Conservation (phyloP, 306 rosid genomes). For the Senna siamea region DNA sequence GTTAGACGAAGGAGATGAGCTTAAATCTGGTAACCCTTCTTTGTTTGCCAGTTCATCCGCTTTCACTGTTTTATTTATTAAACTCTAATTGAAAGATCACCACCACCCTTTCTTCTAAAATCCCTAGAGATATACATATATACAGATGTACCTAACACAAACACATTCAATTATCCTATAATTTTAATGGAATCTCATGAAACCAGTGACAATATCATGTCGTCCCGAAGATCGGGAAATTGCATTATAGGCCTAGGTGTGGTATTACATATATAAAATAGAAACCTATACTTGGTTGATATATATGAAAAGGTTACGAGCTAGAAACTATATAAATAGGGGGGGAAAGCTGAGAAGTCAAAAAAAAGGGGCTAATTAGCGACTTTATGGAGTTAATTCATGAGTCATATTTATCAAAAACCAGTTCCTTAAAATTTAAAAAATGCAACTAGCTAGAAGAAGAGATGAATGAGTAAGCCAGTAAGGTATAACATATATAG, state of each 20-base stretch:
- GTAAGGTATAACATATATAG: too few relatives aligned
- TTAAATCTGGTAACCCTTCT: background rate
- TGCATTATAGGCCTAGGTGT: background rate
- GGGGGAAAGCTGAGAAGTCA: too few relatives aligned
- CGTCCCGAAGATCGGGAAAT: background rate
- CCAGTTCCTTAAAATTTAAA: too few relatives aligned
- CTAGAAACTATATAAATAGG: too few relatives aligned
- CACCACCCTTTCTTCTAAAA: conserved; percentile 10
- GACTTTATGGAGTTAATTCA: too few relatives aligned
- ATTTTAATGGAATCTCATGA: background rate
- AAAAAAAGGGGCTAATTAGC: too few relatives aligned
- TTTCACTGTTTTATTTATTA: conserved; percentile 12
- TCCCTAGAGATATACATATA: background rate
- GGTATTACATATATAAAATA: background rate
- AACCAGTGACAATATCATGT: background rate
- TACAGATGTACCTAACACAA: background rate
- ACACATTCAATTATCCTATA: background rate
- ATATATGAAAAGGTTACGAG: too few relatives aligned
- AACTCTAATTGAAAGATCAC: conserved; percentile 20
- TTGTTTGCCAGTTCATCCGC: conserved; percentile 4
- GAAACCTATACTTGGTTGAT: conserved; percentile 18
- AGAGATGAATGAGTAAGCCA: too few relatives aligned
- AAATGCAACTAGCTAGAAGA: too few relatives aligned
- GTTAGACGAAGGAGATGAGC: background rate
- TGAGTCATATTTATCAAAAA: too few relatives aligned